Conservation (phyloP, 768 basidiomycete species). For the Calocera viscosa region DNA sequence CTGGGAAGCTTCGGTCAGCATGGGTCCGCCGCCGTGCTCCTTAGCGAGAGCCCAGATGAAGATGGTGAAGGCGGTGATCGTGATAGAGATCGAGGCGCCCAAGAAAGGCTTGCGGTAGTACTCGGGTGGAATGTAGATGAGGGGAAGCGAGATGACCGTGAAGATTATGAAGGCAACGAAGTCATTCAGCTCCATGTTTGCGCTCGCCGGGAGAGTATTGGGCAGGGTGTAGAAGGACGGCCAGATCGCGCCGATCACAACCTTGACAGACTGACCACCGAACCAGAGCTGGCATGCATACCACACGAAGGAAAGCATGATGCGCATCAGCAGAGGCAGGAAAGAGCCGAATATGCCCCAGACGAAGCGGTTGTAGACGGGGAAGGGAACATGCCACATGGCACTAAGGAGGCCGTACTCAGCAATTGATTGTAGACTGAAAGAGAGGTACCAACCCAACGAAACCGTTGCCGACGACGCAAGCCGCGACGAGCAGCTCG, state of each 20-base stretch:
- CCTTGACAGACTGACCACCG: conserved; percentile 19
- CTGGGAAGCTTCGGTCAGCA: conserved; percentile 14
- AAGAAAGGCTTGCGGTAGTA: conserved; percentile 21
- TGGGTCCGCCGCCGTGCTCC: conserved; percentile 21
- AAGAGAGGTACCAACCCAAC: conserved; percentile 13
- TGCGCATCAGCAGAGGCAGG: conserved; percentile 15
- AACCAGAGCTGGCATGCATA: conserved; percentile 20
- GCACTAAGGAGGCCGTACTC: conserved; percentile 11
- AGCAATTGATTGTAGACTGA: no score
- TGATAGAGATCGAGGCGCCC: conserved; percentile 16
- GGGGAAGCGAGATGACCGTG: conserved; percentile 19
- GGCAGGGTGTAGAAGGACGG: conserved; percentile 20
- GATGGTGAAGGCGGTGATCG: conserved; percentile 17
- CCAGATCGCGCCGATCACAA: conserved; percentile 18
- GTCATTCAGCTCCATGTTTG: conserved; percentile 21
- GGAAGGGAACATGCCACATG: conserved; percentile 23
- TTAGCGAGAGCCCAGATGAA: conserved; percentile 17
- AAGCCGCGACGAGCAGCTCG: conserved; percentile 15
- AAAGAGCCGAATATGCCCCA: conserved; percentile 18
- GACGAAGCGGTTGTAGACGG: conserved; percentile 23
- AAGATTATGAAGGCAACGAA: conserved; percentile 22
- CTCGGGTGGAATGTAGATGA: conserved; percentile 20
- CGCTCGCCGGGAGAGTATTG: conserved; percentile 18
- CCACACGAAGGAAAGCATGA: conserved; percentile 14
- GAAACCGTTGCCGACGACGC: conserved; percentile 19